phyloP scores from a whole-genome alignment of 1,284 basidiomycete genomes.

The Cryptococcus deneoformans region DNA sequence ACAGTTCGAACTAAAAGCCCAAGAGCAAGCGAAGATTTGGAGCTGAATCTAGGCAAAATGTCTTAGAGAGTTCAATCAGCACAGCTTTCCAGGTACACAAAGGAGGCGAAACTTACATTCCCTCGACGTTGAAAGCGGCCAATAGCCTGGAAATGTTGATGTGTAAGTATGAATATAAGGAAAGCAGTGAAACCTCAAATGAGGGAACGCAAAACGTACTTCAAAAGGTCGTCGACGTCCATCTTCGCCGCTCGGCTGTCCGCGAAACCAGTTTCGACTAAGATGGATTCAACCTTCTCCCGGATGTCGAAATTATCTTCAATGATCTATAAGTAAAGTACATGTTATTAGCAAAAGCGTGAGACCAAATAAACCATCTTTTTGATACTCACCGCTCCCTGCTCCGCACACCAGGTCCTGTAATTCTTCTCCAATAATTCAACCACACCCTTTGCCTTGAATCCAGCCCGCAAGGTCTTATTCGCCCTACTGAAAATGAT shows the following conservation, averaged over 20 bases:
- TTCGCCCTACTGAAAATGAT: slow-evolving; percentile 89
- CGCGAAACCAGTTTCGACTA: slow-evolving; percentile 63
- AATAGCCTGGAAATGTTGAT: slow-evolving; percentile 21
- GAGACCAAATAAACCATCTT: neutral
- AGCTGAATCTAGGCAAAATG: slow-evolving; percentile 8
- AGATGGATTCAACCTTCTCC: slow-evolving; percentile 69
- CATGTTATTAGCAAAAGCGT: neutral
- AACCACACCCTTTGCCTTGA: slow-evolving; percentile 86
- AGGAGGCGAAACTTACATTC: slow-evolving; percentile 31
- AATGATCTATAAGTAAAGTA: slow-evolving; percentile 57
- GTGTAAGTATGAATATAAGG: slow-evolving; percentile 3
- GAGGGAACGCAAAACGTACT: slow-evolving; percentile 51
- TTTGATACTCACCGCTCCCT: slow-evolving; percentile 60
- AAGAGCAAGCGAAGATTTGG: neutral
- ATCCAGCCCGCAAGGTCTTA: slow-evolving; percentile 85
- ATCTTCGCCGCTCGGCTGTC: slow-evolving; percentile 77
- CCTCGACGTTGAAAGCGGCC: slow-evolving; percentile 40
- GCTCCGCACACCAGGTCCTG: slow-evolving; percentile 88
- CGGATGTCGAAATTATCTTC: slow-evolving; percentile 71
- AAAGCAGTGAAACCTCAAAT: neutral
- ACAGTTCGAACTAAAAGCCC: too few relatives aligned
- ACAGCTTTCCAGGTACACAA: too few relatives aligned
- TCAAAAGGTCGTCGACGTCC: slow-evolving; percentile 79
- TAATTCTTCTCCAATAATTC: slow-evolving; percentile 94
- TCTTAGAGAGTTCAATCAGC: neutral